A percentile compares a stretch with the other conserved stretches of the same genome.
These are phyloP conservation scores for Vitrella brassicaformis DNA, from an alignment of 73 alveolate genomes.

Conservation along the genomic window DNA sequence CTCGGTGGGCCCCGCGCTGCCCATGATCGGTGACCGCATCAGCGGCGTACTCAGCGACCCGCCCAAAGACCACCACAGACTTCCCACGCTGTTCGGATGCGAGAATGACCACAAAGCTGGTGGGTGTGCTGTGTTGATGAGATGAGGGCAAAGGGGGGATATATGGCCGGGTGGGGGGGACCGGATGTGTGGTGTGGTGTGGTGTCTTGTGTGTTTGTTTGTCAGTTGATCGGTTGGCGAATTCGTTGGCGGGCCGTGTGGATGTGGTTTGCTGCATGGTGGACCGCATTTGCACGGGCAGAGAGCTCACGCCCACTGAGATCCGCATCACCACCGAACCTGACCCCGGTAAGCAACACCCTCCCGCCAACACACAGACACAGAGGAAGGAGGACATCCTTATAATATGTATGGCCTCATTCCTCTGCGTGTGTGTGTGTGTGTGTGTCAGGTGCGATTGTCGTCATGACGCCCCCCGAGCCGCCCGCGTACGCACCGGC, in stretches of 20 bases:
- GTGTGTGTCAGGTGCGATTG: neutral
- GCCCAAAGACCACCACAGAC: neutral
- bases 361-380: too few species aligned
- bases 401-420: too few species aligned
- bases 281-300: neutral
- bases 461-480: neutral
- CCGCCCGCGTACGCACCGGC: neutral
- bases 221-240: neutral
- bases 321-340: too few species aligned
- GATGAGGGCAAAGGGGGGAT: neutral
- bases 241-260: neutral
- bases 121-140: neutral
- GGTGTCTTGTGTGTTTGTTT: neutral
- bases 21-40: neutral
- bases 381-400: too few species aligned
- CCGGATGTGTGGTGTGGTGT: neutral
- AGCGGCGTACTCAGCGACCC: neutral
- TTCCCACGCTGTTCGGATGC: neutral
- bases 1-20: neutral
- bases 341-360: too few species aligned
- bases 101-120: neutral
- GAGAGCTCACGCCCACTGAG: too few species aligned
- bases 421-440: too few species aligned
- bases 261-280: neutral
- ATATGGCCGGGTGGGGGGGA: neutral